A percentile compares a stretch with the other conserved stretches of the same genome.
These are phyloP conservation scores for Cryptosporidium muris DNA, from an alignment of 169 alveolate species.

Conservation along the genomic window DNA sequence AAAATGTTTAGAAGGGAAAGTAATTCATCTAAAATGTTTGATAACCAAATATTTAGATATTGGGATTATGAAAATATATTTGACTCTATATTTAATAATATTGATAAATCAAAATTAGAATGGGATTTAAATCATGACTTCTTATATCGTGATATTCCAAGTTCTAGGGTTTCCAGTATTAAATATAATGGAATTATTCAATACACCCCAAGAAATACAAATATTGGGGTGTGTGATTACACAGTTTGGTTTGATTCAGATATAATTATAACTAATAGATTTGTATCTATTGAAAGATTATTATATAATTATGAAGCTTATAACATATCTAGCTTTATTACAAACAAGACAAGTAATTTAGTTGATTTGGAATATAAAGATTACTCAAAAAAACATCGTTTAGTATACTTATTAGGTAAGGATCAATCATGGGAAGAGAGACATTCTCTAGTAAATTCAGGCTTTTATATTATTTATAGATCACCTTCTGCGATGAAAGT, in stretches of 20 bases:
- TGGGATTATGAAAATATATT: too few species aligned
- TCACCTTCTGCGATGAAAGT: conserved; percentile 16
- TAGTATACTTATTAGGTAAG: not conserved
- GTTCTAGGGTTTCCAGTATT: not conserved
- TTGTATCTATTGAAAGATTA: conserved; percentile 34
- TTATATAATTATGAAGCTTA: not conserved
- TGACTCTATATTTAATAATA: too few species aligned
- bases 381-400: too few species aligned
- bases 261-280: conserved; percentile 40
- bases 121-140: too few species aligned
- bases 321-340: not conserved
- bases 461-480: conserved; percentile 24
- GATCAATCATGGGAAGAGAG: conserved; percentile 48
- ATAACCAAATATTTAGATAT: too few species aligned
- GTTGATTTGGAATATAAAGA: conserved; percentile 9
- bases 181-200: not conserved
- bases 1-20: conserved; percentile 6
- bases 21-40: not conserved
- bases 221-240: conserved; percentile 34
- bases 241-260: conserved; percentile 64
- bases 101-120: too few species aligned
- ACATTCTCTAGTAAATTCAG: conserved; percentile 48
- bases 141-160: too few species aligned
- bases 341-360: not conserved
- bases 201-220: conserved; percentile 38